phyloP scores from a whole-genome alignment of 139 green algal species.

The Choricystis sp. region DNA sequence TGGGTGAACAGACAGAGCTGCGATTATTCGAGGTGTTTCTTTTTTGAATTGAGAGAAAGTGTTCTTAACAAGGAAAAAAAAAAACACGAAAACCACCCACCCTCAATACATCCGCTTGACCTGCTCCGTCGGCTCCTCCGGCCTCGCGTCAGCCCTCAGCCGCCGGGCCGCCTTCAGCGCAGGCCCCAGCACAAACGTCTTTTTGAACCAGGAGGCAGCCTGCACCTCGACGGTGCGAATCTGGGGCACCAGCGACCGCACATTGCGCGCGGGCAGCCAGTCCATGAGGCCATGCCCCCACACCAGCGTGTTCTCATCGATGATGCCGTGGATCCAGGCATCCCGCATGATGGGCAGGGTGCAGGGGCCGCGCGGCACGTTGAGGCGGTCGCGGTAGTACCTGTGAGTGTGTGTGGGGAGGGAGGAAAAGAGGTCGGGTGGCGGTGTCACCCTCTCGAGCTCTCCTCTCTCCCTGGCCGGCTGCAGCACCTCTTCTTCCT shows the following conservation, averaged over 20 bases:
- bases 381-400: conserved; percentile 32
- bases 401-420: not conserved
- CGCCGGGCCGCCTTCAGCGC: conserved; percentile 18
- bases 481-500: too few relatives aligned
- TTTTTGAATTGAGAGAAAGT: conserved; percentile 4
- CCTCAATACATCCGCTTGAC: conserved; percentile 31
- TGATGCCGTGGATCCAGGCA: conserved; percentile 63
- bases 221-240: conserved; percentile 68
- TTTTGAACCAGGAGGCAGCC: conserved; percentile 42
- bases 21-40: conserved; percentile 3
- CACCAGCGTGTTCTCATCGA: conserved; percentile 84
- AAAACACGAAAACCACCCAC: not conserved
- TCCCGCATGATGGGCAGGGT: conserved; percentile 57
- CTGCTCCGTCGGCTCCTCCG: conserved; percentile 10
- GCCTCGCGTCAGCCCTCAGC: conserved; percentile 10
- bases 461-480: too few relatives aligned
- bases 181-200: conserved; percentile 33
- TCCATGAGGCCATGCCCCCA: conserved; percentile 79
- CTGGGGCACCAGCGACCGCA: conserved; percentile 70
- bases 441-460: too few relatives aligned
- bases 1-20: not conserved
- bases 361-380: conserved; percentile 61
- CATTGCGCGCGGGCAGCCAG: conserved; percentile 74
- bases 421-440: too few relatives aligned
- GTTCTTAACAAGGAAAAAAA: conserved; percentile 1